A percentile compares a stretch with the other conserved stretches of the same genome.
phyloP scores from a whole-genome alignment of 257 asterid species.

The Linaria vulgaris region DNA sequence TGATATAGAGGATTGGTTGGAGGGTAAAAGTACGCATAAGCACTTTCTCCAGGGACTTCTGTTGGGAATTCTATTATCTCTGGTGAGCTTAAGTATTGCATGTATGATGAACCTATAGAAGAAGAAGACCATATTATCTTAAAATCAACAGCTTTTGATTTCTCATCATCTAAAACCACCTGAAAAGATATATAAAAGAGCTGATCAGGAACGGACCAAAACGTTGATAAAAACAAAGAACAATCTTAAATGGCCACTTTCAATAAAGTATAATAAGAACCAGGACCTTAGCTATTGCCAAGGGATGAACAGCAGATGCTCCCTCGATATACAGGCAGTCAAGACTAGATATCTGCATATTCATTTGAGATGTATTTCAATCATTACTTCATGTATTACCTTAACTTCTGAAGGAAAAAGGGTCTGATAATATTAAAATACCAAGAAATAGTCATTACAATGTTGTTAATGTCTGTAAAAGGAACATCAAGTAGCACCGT shows the following conservation, averaged over 20 bases:
- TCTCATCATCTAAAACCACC: conserved; percentile 74
- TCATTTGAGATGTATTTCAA: conserved; percentile 17
- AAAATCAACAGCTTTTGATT: conserved; percentile 60
- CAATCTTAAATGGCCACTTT: neutral
- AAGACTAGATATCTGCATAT: conserved; percentile 59
- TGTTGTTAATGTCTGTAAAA: conserved; percentile 72
- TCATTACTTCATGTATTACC: conserved; percentile 6
- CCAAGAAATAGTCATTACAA: conserved; percentile 43
- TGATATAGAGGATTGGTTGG: conserved; percentile 80
- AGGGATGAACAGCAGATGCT: conserved; percentile 81
- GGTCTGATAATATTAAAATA: conserved; percentile 11
- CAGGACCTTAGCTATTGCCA: conserved; percentile 80
- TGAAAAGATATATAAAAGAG: conserved; percentile 37
- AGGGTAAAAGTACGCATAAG: conserved; percentile 91
- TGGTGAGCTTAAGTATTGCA: conserved; percentile 64
- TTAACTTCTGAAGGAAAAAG: conserved; percentile 9
- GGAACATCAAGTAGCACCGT: conserved; percentile 63
- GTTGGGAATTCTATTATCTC: conserved; percentile 89
- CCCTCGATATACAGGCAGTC: conserved; percentile 77
- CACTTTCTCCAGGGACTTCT: conserved; percentile 76
- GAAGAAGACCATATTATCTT: conserved; percentile 76
- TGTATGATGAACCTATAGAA: conserved; percentile 41
- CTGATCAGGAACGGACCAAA: conserved; percentile 11
- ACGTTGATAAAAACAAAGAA: neutral
- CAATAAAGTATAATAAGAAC: conserved; percentile 9